Base-by-base conservation (phyloP, 2,329 filamentous ascomycete species). In the Colletotrichum tropicicola region DNA sequence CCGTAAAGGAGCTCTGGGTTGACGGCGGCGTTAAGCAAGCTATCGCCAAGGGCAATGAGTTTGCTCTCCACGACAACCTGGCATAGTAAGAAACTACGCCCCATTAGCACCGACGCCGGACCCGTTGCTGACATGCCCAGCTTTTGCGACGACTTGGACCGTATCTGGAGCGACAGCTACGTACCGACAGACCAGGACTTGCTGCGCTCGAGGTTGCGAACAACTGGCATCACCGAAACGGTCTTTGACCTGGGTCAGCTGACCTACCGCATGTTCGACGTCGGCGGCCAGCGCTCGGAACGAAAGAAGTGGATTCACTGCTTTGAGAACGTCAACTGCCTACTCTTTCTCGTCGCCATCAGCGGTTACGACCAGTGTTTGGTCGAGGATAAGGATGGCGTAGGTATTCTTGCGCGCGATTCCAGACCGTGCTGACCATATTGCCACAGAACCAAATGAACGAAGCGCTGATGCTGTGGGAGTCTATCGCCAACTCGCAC, bases 301-400 rank as follows among this genome's bases (percentile, higher is more conserved):
- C 91, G 94, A 68, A 97, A 97, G 86, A 97, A 97, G 83, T 97
- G 94, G 94, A 97, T 97, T 68, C 94, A 97, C 77, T 96, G 94
- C 75, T 97, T 97, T 75, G 94, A 97, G 77, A 96, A 96, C 69
- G 94, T 97, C 68, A 94, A 96, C 74, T 94, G 93, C 70, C 85
- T 98, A 57, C 84, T 98, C 41, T 98, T 98, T 80, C 87, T 98
- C 70, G 95, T 97, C 55, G 94, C 95, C 49, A 94, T 98, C 71
- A 97, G 94, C 69, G 95, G 95, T 65, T 98, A 98, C 77, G 95
- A 98, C 75, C 96, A 98, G 78, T 97, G 94, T 73, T 82, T 98
- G 51, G 93, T 98, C 4, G 95, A 98, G 80, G 95, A 98, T 77
- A 94, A 97, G 79, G 96, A 97, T 76, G 94, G 94, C 68, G 94